Conservation (phyloP, 352 stramenopile genomes). For the Phytophthora sp. region DNA sequence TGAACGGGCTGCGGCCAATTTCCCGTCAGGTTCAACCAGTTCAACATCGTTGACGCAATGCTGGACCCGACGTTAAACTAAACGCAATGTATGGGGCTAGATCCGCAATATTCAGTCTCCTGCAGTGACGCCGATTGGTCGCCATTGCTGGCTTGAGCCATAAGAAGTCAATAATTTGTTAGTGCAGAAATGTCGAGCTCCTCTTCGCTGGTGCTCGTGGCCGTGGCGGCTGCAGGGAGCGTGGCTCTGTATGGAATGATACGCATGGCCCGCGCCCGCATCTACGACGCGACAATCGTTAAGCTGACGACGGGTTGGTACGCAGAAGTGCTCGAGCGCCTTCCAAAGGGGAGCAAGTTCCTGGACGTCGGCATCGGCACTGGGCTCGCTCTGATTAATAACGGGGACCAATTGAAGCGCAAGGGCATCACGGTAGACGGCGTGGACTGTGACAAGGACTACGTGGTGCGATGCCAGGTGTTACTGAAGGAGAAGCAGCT, state of each 20-base stretch:
- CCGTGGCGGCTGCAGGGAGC: conserved; percentile 12
- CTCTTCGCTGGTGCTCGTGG: conserved; percentile 15
- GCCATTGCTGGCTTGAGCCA: no score
- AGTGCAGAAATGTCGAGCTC: conserved; percentile 2
- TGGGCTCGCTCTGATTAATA: conserved; percentile 69
- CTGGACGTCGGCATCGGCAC: conserved; percentile 93
- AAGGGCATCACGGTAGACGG: conserved; percentile 85
- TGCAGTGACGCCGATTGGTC: not conserved
- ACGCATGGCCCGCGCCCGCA: conserved; percentile 64
- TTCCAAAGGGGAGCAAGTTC: conserved; percentile 62
- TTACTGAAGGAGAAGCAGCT: conserved; percentile 55
- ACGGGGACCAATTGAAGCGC: conserved; percentile 58
- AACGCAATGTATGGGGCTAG: conserved; percentile 13
- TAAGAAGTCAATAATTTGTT: not conserved
- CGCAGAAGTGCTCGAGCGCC: conserved; percentile 67
- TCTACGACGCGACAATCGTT: conserved; percentile 92
- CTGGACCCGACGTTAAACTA: not conserved
- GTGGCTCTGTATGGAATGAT: conserved; percentile 55
- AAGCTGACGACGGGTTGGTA: conserved; percentile 92
- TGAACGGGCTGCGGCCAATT: conserved; percentile 1
- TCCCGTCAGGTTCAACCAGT: conserved; percentile 25
- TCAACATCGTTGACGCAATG: conserved; percentile 14
- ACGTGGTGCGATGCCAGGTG: conserved; percentile 73
- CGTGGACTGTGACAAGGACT: conserved; percentile 91
- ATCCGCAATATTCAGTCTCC: conserved; percentile 22